These are phyloP conservation scores for Wakefieldia striispora DNA, from an alignment of 768 basidiomycete species.

Conservation along the genomic window DNA sequence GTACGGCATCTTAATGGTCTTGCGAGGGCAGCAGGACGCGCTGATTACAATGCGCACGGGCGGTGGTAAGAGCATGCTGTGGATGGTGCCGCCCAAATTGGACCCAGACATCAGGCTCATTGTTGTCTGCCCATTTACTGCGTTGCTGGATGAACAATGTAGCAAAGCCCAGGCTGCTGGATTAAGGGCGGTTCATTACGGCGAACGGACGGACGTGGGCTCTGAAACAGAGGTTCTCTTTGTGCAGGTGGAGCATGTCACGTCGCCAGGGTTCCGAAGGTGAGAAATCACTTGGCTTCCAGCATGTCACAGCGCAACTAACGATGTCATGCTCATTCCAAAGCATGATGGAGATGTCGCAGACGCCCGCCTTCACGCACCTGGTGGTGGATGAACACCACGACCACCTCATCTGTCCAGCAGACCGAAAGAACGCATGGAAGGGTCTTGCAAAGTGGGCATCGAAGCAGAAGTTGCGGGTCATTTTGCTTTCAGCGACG, in stretches of 20 bases:
- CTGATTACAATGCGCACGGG: too few species aligned
- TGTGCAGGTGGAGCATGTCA: not conserved
- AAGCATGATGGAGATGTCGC: too few species aligned
- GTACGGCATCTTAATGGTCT: too few species aligned
- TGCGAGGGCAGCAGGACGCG: too few species aligned
- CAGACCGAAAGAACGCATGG: not conserved
- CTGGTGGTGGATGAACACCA: not conserved
- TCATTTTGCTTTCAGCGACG: not conserved
- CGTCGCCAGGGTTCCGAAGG: not conserved
- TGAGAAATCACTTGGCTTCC: not conserved
- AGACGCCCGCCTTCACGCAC: not conserved
- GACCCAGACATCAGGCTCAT: not conserved
- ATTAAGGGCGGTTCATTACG: not conserved
- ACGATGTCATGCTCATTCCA: too few species aligned
- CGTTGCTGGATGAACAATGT: not conserved
- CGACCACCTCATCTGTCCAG: not conserved
- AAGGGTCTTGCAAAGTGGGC: not conserved
- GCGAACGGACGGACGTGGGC: not conserved
- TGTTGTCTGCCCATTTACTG: not conserved
- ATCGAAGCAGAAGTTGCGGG: not conserved
- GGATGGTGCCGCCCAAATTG: too few species aligned
- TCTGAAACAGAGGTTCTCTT: not conserved
- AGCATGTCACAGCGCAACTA: too few species aligned
- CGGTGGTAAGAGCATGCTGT: too few species aligned
- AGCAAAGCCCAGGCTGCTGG: not conserved